Evolutionary conservation across 2,329 filamentous ascomycete species (phyloP), one percentile per base, ranked within the genome.

Genomic region (Blastomyces percursus): DNA sequence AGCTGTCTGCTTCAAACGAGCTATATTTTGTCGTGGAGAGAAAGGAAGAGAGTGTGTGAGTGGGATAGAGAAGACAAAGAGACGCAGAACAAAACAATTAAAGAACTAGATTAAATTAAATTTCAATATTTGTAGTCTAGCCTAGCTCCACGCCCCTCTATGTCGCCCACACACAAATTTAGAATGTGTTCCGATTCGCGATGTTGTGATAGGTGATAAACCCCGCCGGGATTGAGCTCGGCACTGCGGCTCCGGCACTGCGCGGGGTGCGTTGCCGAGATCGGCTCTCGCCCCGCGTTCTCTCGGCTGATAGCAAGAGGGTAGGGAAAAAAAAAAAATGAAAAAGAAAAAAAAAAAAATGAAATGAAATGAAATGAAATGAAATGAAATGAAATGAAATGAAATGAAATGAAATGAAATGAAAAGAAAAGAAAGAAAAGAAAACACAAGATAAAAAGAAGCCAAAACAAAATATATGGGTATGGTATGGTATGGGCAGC

Each of bases 181-280:
- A 30, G 27, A 30, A 24, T 11, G 27, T 35, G 12, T 8, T 21
- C 2, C n/a, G 12, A 21, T 40, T 40, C n/a, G 32, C n/a, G 54
- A 56, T 24, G 19, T 24, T 42, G 19, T 40, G 54, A 40, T 40
- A 56, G 30, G 16, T 24, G 54, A 38, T 19, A 32, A 56, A 42
- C 35, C 54, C 54, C 54, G 54, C 32, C 30, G 54, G 32, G 16
- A 46, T 1, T n/a, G 40, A 16, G 21, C 24, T 46, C 42, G 56
- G 56, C 40, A 59, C 46, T 46, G 19, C 54, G 14, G 54, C 32
- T 40, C 35, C 38, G 21, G 55, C 55, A 32, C 24, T 32, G 12
- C 32, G 56, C 56, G 40, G 56, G 40, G 40, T 30, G 24, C 2
- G 7, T 59, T 30, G 56, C 56, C 56, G 56, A 59, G 56, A 59